Evolutionary conservation across 1,139 yeast genomes (phyloP).

Genomic region (Magnusiomyces fungicola): DNA sequence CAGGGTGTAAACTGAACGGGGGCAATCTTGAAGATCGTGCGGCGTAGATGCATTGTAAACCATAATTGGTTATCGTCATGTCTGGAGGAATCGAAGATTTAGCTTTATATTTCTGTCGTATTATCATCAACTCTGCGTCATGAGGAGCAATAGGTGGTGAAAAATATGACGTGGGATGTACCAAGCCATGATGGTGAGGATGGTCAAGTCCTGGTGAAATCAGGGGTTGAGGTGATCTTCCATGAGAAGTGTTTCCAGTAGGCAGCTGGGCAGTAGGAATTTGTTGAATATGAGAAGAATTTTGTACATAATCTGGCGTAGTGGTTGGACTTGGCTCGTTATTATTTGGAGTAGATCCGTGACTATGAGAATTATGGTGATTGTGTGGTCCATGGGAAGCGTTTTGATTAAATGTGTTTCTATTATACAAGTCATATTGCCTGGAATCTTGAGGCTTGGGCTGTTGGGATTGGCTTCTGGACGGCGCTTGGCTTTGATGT

Average conservation of each 20-base stretch:
- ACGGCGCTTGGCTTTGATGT: too few species aligned
- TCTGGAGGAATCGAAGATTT: constrained; percentile 37
- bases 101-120: constrained; percentile 32
- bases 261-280: not conserved
- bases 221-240: constrained; percentile 12
- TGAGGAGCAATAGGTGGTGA: constrained; percentile 14
- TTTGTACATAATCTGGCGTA: not conserved
- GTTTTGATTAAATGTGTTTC: not conserved
- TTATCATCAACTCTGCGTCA: constrained; percentile 15
- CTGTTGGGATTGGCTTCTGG: not conserved
- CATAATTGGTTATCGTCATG: constrained; percentile 32
- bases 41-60: constrained; percentile 37
- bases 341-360: not conserved
- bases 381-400: not conserved
- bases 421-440: not conserved
- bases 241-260: not conserved
- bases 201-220: constrained; percentile 12
- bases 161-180: constrained; percentile 4
- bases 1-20: constrained; percentile 33
- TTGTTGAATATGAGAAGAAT: not conserved
- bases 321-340: not conserved
- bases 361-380: not conserved
- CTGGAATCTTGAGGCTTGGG: too few species aligned
- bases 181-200: constrained; percentile 10
- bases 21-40: constrained; percentile 37